Evolutionary conservation across 495 filamentous ascomycete species (phyloP).

Genomic region (Pseudevernia furfuracea): DNA sequence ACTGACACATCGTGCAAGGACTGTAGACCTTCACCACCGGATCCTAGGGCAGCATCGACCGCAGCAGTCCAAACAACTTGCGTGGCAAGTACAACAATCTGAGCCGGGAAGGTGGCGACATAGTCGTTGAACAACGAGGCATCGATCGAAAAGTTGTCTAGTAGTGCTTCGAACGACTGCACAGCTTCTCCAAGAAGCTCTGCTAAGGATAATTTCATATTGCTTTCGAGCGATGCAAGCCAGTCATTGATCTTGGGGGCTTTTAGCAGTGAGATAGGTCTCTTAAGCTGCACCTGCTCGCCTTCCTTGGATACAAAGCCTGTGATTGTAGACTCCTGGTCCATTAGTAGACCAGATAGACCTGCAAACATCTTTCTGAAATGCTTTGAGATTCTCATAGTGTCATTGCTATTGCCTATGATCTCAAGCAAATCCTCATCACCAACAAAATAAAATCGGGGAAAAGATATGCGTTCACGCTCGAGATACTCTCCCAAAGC

Average conservation of each 20-base stretch:
- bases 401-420: constrained; percentile 98
- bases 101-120: constrained; percentile 74
- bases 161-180: constrained; percentile 54
- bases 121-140: constrained; percentile 62
- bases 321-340: constrained; percentile 79
- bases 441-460: constrained; percentile 97
- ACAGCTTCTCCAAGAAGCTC: constrained; percentile 83
- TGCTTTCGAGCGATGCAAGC: constrained; percentile 81
- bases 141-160: constrained; percentile 58
- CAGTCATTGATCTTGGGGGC: constrained; percentile 97
- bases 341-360: constrained; percentile 79
- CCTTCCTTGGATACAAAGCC: constrained; percentile 95
- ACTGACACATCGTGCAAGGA: constrained; percentile 67
- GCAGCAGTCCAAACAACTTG: constrained; percentile 88
- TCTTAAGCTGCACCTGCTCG: constrained; percentile 79
- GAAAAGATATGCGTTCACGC: constrained; percentile 92
- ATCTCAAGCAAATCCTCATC: constrained; percentile 99
- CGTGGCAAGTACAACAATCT: constrained; percentile 92
- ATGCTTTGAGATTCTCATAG: constrained; percentile 89
- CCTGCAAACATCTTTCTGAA: constrained; percentile 99
- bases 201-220: constrained; percentile 89
- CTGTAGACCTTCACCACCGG: constrained; percentile 59
- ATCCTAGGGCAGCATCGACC: constrained; percentile 65
- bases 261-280: constrained; percentile 82
- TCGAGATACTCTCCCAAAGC: constrained; percentile 97